A percentile compares a stretch with the other conserved stretches of the same genome.
These are phyloP conservation scores for Rhodotorula sp. DNA, from an alignment of 1,284 basidiomycete genomes.

Conservation along the genomic window DNA sequence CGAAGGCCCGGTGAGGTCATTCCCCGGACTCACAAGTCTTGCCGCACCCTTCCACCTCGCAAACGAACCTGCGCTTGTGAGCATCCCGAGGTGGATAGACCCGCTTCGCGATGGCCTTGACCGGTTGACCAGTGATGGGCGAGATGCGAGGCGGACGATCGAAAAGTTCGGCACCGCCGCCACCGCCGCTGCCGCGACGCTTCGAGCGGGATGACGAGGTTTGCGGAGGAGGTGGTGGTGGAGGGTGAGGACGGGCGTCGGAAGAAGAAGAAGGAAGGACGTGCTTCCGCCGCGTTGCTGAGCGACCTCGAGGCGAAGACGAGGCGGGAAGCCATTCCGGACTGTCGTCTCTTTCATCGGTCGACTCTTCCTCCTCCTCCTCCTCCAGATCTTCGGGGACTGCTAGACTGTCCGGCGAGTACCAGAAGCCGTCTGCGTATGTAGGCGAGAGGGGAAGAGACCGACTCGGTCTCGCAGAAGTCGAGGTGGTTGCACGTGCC, in stretches of 20 bases:
- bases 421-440: too few species aligned
- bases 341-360: neutral
- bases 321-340: neutral
- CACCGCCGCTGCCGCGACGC: too few species aligned
- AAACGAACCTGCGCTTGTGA: conserved; percentile 12
- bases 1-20: neutral
- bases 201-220: neutral
- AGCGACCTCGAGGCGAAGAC: neutral
- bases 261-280: neutral
- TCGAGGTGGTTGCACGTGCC: too few species aligned
- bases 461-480: too few species aligned
- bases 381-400: neutral
- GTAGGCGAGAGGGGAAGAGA: too few species aligned
- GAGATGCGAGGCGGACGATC: conserved; percentile 11
- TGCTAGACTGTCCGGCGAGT: too few species aligned
- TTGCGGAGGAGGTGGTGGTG: neutral
- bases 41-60: conserved; percentile 22
- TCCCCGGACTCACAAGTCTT: conserved; percentile 24
- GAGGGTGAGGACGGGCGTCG: neutral
- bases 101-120: conserved; percentile 26
- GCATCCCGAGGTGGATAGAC: conserved; percentile 35
- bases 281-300: neutral
- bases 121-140: conserved; percentile 36
- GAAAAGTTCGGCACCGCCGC: too few species aligned
- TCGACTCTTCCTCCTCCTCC: neutral